Conservation (phyloP, 768 basidiomycete species). For the Boletus tomentosulus region DNA sequence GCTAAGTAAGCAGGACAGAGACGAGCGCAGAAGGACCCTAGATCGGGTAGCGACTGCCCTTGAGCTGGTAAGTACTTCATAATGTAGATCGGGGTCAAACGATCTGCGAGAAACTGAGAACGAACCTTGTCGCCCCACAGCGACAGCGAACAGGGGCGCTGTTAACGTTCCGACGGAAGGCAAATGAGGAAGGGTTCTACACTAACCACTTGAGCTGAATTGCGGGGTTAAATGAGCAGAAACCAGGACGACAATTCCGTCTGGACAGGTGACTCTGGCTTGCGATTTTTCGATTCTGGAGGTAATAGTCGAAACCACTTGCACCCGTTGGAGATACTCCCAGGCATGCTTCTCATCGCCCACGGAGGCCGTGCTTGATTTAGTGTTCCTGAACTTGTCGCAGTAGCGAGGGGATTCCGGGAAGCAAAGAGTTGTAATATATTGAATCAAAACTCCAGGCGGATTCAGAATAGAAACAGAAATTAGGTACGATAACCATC, state of each 20-base stretch:
- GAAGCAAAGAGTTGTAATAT: neutral
- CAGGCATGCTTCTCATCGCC: constrained; percentile 6
- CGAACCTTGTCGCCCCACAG: neutral
- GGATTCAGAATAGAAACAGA: neutral
- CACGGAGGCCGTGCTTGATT: constrained; percentile 6
- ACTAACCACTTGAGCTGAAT: neutral
- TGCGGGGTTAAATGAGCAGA: neutral
- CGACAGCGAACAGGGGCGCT: neutral
- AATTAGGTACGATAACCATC: neutral
- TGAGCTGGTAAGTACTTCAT: neutral
- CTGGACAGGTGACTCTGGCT: constrained; percentile 6
- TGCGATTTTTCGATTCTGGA: constrained; percentile 14
- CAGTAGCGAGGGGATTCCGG: neutral
- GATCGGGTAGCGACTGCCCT: neutral
- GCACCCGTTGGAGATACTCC: constrained; percentile 1
- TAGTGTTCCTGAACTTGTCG: neutral
- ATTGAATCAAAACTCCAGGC: neutral
- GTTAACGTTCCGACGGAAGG: constrained; percentile 16
- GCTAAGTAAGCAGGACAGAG: neutral
- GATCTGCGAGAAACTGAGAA: neutral
- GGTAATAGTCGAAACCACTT: neutral
- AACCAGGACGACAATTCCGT: neutral
- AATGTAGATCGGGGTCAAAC: neutral
- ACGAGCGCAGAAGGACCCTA: neutral
- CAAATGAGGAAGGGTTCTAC: neutral